Evolutionary conservation across 192 early-diverging fungal genomes (phyloP).

Genomic region (Coemansia sp.): DNA sequence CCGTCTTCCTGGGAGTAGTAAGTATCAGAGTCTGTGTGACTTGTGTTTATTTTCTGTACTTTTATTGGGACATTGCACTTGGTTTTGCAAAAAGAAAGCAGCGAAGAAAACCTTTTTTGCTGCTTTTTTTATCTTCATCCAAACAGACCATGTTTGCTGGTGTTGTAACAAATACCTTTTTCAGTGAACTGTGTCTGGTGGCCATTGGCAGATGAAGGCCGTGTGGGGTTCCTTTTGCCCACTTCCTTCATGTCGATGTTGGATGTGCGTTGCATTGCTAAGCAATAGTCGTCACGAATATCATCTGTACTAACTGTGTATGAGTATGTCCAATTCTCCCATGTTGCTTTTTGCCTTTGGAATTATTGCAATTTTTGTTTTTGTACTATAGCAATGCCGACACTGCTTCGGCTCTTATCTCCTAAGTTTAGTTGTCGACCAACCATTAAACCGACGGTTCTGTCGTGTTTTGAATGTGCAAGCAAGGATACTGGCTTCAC

Average conservation of each 20-base stretch:
- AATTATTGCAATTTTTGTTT: constrained; percentile 11
- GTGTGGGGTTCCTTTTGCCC: background rate
- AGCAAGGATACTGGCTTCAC: background rate
- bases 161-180: background rate
- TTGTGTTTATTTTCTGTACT: constrained; percentile 9
- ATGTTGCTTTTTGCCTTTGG: constrained; percentile 13
- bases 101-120: background rate
- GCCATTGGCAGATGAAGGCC: constrained; percentile 11
- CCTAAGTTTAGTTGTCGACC: constrained; percentile 55
- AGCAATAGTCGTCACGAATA: constrained; percentile 45
- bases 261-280: constrained; percentile 43
- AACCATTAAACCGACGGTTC: background rate
- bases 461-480: constrained; percentile 1
- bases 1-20: constrained; percentile 99
- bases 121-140: constrained; percentile 10
- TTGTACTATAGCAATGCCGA: constrained; percentile 65
- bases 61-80: constrained; percentile 35
- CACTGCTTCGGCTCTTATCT: constrained; percentile 80
- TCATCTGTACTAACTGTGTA: constrained; percentile 10
- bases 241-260: background rate
- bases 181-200: constrained; percentile 13
- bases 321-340: background rate
- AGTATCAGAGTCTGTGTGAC: constrained; percentile 56
- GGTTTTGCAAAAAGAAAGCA: constrained; percentile 30
- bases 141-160: constrained; percentile 2